Conservation (phyloP, 2,329 filamentous ascomycete species). For the Grosmannia serpens region DNA sequence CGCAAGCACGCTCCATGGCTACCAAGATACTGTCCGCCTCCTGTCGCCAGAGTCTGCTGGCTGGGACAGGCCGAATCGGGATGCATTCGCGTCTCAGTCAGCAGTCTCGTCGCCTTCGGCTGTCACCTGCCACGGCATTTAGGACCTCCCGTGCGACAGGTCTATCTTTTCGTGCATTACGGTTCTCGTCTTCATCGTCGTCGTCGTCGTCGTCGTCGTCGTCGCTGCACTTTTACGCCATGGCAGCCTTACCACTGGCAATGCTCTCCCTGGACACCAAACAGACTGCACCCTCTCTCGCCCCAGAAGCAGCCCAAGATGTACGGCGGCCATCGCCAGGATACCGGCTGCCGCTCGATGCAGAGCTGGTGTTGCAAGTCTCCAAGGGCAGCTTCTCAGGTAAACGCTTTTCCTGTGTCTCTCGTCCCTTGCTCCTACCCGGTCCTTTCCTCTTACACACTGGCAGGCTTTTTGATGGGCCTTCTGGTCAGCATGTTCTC, state of each 20-base stretch:
- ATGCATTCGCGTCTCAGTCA: not conserved
- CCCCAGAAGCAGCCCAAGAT: too few species aligned
- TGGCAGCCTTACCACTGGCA: slow-evolving; percentile 6
- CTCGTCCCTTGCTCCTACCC: not conserved
- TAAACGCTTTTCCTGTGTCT: slow-evolving; percentile 15
- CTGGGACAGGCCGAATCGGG: not conserved
- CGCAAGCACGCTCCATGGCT: not conserved
- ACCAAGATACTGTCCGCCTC: not conserved
- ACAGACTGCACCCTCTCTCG: too few species aligned
- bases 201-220: not conserved
- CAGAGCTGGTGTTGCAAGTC: slow-evolving; percentile 34
- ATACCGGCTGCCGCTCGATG: slow-evolving; percentile 11
- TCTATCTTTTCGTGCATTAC: not conserved
- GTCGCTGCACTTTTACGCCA: not conserved
- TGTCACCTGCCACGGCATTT: not conserved
- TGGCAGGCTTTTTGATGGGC: slow-evolving; percentile 48
- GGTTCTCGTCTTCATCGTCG: slow-evolving; percentile 1
- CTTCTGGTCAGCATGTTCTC: slow-evolving; percentile 60
- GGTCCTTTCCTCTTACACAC: not conserved
- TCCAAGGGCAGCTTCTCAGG: slow-evolving; percentile 43
- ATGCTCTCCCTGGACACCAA: not conserved
- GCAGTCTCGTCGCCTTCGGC: not conserved
- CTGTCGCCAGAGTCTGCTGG: not conserved
- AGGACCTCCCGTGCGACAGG: not conserved
- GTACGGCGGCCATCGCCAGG: not conserved